These are phyloP conservation scores for Microsporum ferrugineum DNA, from an alignment of 2,329 filamentous ascomycete species.

Conservation along the genomic window DNA sequence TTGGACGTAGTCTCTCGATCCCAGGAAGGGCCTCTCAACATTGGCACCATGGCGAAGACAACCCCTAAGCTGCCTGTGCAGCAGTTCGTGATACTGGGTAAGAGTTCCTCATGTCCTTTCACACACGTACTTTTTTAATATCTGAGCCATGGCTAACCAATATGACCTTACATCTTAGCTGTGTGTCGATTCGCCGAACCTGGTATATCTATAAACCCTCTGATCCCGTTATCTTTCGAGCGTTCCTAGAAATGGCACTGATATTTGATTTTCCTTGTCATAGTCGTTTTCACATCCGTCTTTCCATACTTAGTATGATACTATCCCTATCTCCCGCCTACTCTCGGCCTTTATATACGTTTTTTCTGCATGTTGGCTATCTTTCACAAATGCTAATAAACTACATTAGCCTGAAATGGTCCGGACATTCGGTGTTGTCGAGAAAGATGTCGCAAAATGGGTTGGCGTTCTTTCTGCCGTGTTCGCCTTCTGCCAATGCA, in stretches of 20 bases:
- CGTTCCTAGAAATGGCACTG: constrained; percentile 7
- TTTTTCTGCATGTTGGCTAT: not conserved
- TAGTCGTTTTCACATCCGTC: constrained; percentile 54
- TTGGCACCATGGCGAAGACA: not conserved
- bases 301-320: constrained; percentile 46
- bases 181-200: constrained; percentile 71
- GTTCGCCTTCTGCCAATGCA: constrained; percentile 60
- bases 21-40: too few species aligned
- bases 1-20: not conserved
- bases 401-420: constrained; percentile 63
- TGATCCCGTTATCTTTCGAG: constrained; percentile 10
- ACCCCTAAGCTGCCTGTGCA: constrained; percentile 57
- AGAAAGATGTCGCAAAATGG: constrained; percentile 63
- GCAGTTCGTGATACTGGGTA: constrained; percentile 70
- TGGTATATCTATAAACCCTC: constrained; percentile 32
- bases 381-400: constrained; percentile 13
- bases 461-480: constrained; percentile 62
- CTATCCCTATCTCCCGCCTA: not conserved
- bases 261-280: constrained; percentile 4
- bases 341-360: not conserved
- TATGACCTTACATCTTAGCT: constrained; percentile 38
- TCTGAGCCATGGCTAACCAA: constrained; percentile 12
- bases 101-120: constrained; percentile 15
- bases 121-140: constrained; percentile 16
- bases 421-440: constrained; percentile 58